phyloP scores from a whole-genome alignment of 257 asterid genomes.

The Solanum clarkiae region DNA sequence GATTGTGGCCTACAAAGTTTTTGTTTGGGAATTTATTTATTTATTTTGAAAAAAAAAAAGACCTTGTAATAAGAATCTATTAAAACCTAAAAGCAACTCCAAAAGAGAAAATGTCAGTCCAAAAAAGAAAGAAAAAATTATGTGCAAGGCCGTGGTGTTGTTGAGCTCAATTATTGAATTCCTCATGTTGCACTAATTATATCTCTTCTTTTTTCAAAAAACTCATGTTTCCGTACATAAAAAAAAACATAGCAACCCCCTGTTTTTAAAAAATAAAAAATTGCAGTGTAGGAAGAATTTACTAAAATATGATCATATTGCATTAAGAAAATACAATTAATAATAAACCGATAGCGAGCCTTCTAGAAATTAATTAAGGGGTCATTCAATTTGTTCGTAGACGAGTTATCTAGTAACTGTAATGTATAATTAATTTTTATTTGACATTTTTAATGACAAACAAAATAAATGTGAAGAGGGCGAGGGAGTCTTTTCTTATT shows the following conservation, averaged over 20 bases:
- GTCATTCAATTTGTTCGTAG: neutral
- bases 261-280: neutral
- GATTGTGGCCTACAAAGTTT: neutral
- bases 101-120: constrained; percentile 9
- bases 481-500: neutral
- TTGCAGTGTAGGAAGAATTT: neutral
- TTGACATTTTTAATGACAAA: neutral
- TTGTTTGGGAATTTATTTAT: constrained; percentile 6
- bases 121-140: neutral
- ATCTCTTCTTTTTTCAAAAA: neutral
- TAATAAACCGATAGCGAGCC: neutral
- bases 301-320: neutral
- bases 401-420: neutral
- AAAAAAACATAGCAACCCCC: neutral
- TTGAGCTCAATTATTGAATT: constrained; percentile 37
- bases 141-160: constrained; percentile 6
- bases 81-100: neutral
- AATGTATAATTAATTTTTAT: neutral
- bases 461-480: neutral
- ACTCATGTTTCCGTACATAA: neutral
- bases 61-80: neutral
- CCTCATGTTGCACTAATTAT: constrained; percentile 14
- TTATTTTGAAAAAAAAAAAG: neutral
- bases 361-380: neutral
- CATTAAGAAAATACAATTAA: neutral